Percentiles rank a stretch among this genome's conserved stretches.
Evolutionary conservation across 2,329 filamentous ascomycete species (phyloP).

Genomic region (Massarina eburnea): DNA sequence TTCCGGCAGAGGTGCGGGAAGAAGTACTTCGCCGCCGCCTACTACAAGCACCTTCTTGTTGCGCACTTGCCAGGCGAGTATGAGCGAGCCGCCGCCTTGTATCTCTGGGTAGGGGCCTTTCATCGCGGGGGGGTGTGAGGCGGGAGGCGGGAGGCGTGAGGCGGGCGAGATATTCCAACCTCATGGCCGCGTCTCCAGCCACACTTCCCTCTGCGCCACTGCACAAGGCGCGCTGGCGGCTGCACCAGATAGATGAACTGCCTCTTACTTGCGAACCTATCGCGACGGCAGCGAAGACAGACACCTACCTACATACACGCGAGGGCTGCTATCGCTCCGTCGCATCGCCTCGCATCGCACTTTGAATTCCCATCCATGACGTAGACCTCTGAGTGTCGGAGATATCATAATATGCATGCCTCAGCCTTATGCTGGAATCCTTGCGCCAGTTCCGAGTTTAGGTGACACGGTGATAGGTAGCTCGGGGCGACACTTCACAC

Average conservation of each 20-base stretch:
- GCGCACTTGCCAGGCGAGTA: conserved; percentile 93
- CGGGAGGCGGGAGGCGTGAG: conserved; percentile 24
- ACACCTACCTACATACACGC: no score
- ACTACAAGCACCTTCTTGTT: conserved; percentile 89
- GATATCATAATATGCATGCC: no score
- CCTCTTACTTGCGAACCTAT: no score
- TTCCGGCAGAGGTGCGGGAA: conserved; percentile 3
- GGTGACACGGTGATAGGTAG: no score
- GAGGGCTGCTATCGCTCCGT: no score
- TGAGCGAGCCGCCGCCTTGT: conserved; percentile 87
- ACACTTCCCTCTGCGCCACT: conserved; percentile 7
- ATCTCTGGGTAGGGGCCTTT: conserved; percentile 70
- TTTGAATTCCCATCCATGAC: no score
- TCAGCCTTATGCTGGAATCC: conserved; percentile 14
- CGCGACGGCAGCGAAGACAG: no score
- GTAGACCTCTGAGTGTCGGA: no score
- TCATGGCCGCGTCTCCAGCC: not conserved
- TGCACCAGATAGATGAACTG: no score
- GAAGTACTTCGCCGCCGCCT: conserved; percentile 83
- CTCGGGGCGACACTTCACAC: not conserved
- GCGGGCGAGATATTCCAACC: conserved; percentile 16
- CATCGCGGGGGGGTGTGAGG: conserved; percentile 43
- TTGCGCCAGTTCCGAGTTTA: conserved; percentile 15
- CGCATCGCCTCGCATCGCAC: no score
- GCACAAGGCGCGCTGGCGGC: no score